Evolutionary conservation across 768 basidiomycete species (phyloP), one percentile per base, ranked within the genome.

Genomic region (Termitomyces sp.): DNA sequence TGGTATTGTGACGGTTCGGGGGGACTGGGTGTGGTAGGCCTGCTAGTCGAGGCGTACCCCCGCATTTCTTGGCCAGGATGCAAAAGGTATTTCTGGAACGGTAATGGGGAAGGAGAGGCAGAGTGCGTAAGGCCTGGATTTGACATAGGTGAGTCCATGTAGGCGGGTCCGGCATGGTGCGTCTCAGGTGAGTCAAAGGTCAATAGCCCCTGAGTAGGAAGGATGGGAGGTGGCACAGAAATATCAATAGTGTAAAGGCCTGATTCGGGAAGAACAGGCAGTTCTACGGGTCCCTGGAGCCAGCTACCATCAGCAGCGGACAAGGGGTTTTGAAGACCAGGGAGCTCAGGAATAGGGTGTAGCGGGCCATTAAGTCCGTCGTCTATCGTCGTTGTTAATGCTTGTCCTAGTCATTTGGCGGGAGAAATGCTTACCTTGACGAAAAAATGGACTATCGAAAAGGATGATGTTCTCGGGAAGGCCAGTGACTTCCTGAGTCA

Each of bases 171-270:
- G 9, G 46, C 8, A 11, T 31, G 28, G 1, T 42, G 28, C 2
- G 45, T 51, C 38, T 40, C 54, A 47, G 33, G 54, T 35, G 61
- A 55, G 28, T 40, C 43, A 62, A 61, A 60, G 40, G 51, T 61
- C 45, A 48, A 42, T 19, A 53, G 40, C n/a, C 51, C 51, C 28
- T 57, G 46, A 21, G 51, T 43, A 33, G 60, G 35, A 19, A 63
- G 44, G 31, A 42, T 21, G 14, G 60, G 50, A 31, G 33, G 45
- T 10, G 41, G 31, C 31, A 45, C 15, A 46, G 48, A 26, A 44
- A 58, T 6, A 30, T 60, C 52, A 30, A 64, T 51, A 1, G 63
- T 51, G 40, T 49, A 63, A 12, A 61, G 30, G 23, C 60, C 59
- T 9, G 59, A 14, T 12, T 31, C 28, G 11, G 57, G 54, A 8